A percentile compares a stretch with the other conserved stretches of the same genome.
These are phyloP conservation scores for Conticribra weissflogii DNA, from an alignment of 108 stramenopile species.

Conservation along the genomic window DNA sequence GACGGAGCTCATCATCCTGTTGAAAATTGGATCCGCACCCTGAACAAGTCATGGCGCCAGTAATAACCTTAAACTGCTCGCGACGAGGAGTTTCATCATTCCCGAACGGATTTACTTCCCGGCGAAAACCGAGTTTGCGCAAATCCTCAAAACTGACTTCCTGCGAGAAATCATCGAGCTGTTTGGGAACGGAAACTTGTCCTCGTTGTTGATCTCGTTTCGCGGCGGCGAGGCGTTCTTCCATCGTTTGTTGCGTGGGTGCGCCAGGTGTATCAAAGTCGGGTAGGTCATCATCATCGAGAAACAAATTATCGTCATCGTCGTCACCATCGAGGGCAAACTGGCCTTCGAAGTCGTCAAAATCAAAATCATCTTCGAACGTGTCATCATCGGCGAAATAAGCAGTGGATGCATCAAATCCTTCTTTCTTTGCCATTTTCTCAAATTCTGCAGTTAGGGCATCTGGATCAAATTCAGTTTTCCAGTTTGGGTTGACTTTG, in stretches of 20 bases:
- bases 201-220: slow-evolving; percentile 53
- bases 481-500: slow-evolving; percentile 56
- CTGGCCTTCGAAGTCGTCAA: slow-evolving; percentile 46
- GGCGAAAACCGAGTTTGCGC: slow-evolving; percentile 67
- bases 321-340: slow-evolving; percentile 31
- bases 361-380: slow-evolving; percentile 81
- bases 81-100: slow-evolving; percentile 80
- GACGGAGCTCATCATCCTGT: slow-evolving; percentile 55
- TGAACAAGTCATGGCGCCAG: slow-evolving; percentile 82
- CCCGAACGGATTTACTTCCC: slow-evolving; percentile 78
- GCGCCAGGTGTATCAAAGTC: slow-evolving; percentile 52
- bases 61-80: slow-evolving; percentile 65
- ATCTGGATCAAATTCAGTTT: slow-evolving; percentile 43
- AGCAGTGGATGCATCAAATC: slow-evolving; percentile 68
- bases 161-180: slow-evolving; percentile 57
- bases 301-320: slow-evolving; percentile 44
- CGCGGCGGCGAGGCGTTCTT: slow-evolving; percentile 53
- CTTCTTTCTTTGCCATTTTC: slow-evolving; percentile 84
- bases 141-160: slow-evolving; percentile 62
- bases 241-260: slow-evolving; percentile 47
- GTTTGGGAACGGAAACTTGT: slow-evolving; percentile 58
- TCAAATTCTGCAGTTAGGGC: slow-evolving; percentile 75
- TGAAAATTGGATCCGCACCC: slow-evolving; percentile 90
- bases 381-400: slow-evolving; percentile 66
- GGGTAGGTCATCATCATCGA: slow-evolving; percentile 60